Base-by-base conservation (phyloP, 257 asterid species). In the Cordia subcordata region DNA sequence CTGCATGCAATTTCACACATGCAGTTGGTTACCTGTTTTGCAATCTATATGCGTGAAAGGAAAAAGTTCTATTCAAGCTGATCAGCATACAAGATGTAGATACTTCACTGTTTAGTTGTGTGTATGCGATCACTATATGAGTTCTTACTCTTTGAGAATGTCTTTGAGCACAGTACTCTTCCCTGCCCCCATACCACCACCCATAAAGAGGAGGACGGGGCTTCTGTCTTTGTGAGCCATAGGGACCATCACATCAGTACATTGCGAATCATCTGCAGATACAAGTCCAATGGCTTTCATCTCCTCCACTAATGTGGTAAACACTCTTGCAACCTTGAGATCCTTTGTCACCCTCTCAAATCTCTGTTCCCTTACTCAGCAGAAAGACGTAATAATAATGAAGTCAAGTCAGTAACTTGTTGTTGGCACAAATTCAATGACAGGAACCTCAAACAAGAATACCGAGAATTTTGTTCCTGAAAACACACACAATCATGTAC, bases 161-260 rank as follows among this genome's bases (percentile, higher is more conserved):
- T 91, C 98, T 67, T 88, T 91, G 32, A 88, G 98, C 64, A 85
- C 96, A 8, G 94, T 85, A 67, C 95, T 91, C 78, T 91, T 91
- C 44, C 96, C 98, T 0, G 95, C 98, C 10, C 96, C 96, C 98
- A 91, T 88, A 12, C 98, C 98, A 42, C 98, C 98, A 3, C 98
- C 98, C 96, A 91, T 91, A 79, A 91, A 79, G 75, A 91, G 96
- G 63, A 88, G 95, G 42, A 88, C 87, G 0, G 94, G 98, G 49
- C 98, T 91, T 72, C 98, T 76, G 64, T 91, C 96, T 52, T 85
- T 84, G 57, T 88, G 98, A 65, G 86, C 96, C 98, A 91, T 91
- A 0, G 98, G 98, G 63, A 91, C 87, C 98, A 88, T 91, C 59
- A 91, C 95, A 40, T 88, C 92, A 8, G 95, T 91, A 79, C 96